These are phyloP conservation scores for Didymella arachidicola DNA, from an alignment of 2,329 filamentous ascomycete species.

Conservation along the genomic window DNA sequence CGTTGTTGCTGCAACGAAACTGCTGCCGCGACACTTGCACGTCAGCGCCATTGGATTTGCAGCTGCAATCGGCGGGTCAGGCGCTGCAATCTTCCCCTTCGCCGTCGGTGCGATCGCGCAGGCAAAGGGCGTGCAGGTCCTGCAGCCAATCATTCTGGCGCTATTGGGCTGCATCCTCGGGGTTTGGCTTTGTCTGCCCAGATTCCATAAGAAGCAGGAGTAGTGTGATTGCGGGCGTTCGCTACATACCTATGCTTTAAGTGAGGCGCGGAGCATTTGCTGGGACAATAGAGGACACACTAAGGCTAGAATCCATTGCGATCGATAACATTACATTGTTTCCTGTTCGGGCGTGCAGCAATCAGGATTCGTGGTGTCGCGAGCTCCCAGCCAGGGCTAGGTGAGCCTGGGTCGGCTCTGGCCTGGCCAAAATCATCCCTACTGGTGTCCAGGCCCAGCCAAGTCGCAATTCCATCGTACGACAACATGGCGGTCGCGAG, in stretches of 20 bases:
- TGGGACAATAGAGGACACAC: background rate
- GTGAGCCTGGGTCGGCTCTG: background rate
- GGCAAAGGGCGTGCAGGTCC: slow-evolving; percentile 64
- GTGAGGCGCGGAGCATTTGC: background rate
- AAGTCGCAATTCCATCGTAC: background rate
- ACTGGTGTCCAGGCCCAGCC: background rate
- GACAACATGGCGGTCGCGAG: background rate
- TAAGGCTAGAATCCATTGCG: background rate
- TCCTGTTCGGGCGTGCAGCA: background rate
- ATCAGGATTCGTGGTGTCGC: background rate
- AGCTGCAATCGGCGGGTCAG: slow-evolving; percentile 76
- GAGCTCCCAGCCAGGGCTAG: background rate
- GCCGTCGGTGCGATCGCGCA: slow-evolving; percentile 73
- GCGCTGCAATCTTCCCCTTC: slow-evolving; percentile 72
- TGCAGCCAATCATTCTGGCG: slow-evolving; percentile 67
- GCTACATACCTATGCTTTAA: background rate
- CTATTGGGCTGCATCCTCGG: slow-evolving; percentile 60
- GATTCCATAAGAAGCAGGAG: slow-evolving; percentile 54
- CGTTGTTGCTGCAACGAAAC: slow-evolving; percentile 75
- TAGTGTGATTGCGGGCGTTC: slow-evolving; percentile 15
- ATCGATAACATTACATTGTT: background rate
- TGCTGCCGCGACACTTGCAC: slow-evolving; percentile 76
- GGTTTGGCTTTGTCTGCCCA: slow-evolving; percentile 61
- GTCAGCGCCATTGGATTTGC: slow-evolving; percentile 84
- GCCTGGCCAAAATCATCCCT: background rate